A percentile compares a stretch with the other conserved stretches of the same genome.
phyloP scores from a whole-genome alignment of 345 rosid genomes.

The Hibiscus syriacus region DNA sequence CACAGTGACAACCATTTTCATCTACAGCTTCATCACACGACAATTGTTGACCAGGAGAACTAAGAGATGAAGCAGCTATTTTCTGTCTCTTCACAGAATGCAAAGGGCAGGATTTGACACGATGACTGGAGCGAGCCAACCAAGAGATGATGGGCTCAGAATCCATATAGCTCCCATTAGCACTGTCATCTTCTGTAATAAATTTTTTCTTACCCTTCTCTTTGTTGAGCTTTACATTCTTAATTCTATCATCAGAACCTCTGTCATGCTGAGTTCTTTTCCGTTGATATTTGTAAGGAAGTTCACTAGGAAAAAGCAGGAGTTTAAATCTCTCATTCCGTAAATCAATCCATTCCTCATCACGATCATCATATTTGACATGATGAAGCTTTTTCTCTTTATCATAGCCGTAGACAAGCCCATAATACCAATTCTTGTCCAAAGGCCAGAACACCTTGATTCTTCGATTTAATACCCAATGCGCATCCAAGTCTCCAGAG shows the following conservation, averaged over 20 bases:
- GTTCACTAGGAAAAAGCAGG: conserved; percentile 74
- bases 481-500: conserved; percentile 56
- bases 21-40: conserved; percentile 15
- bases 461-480: conserved; percentile 64
- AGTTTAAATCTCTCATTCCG: conserved; percentile 82
- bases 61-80: conserved; percentile 20
- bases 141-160: conserved; percentile 90
- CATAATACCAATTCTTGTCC: conserved; percentile 87
- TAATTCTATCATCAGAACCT: conserved; percentile 35
- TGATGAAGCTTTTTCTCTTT: background rate
- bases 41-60: conserved; percentile 6
- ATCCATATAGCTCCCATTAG: conserved; percentile 47
- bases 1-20: conserved; percentile 12
- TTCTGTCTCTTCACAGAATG: conserved; percentile 48
- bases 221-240: conserved; percentile 25
- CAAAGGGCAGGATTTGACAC: conserved; percentile 47
- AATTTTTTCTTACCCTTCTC: conserved; percentile 33
- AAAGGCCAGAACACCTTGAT: conserved; percentile 91
- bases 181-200: conserved; percentile 44
- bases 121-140: conserved; percentile 61
- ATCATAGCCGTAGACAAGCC: conserved; percentile 53
- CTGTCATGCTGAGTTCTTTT: conserved; percentile 37
- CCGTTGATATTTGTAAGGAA: conserved; percentile 40
- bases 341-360: conserved; percentile 91
- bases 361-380: conserved; percentile 78